Evolutionary conservation across 1,284 basidiomycete genomes (phyloP), one percentile per base, ranked within the genome.

Genomic region (Gomphus bonarii): DNA sequence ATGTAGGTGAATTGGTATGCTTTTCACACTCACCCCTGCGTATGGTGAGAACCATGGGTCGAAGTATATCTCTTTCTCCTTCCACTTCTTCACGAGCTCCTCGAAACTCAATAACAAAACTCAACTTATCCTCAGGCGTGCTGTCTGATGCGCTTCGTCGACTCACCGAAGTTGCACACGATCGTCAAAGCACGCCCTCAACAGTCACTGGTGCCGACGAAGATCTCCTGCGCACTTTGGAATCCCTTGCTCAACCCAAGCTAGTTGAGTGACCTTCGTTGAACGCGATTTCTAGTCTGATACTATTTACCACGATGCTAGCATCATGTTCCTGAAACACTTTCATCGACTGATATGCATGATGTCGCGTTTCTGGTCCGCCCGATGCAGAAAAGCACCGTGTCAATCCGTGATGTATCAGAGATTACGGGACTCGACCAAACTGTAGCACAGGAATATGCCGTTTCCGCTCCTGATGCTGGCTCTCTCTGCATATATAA

Each of bases 11-110:
- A 70, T 73, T 95, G 1, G 80, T 94, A 0, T 90, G 84, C 65
- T 93, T 95, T 71, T 93, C 89, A 71, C 81, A 87, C 42, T 83
- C 82, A 4, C 80, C 85, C 1, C 82, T 81, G 25, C 77, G 87
- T n/a, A 79, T 86, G 56, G 79, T 88, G 4, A 78, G 77, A 54
- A 75, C 80, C 64, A 71, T 77, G 10, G 63, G 78, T 44, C 75
- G 74, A 50, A 80, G 81, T 31, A 63, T 79, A 10, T 73, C 75
- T 12, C 70, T 72, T 28, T 78, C 78, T 0, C 74, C 78, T n/a
- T 69, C 72, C 18, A 61, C 69, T 48, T 52, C 66, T 14, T 65
- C 73, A 18, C 70, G 69, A 33, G 43, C n/a, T 30, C 56, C 33
- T 8, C 20, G 56, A 6, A 61, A 62, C 3, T 52, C 57, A 5